Evolutionary conservation across 1,284 basidiomycete species (phyloP).

Genomic region (Austroboletus rostrupii): DNA sequence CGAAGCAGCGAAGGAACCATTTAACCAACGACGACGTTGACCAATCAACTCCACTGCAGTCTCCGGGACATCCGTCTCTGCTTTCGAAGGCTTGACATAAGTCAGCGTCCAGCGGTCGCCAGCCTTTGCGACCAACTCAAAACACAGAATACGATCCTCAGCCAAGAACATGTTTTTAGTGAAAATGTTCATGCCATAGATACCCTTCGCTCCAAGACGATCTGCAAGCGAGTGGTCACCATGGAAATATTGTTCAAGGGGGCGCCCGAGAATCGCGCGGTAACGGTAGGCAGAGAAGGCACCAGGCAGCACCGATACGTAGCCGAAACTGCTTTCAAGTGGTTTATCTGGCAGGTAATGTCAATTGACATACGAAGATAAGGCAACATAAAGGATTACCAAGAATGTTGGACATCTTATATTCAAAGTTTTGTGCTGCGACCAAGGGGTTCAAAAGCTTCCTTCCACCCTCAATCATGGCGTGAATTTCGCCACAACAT

Average conservation of each 20-base stretch:
- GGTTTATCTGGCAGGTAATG: constrained; percentile 66
- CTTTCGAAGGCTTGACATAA: constrained; percentile 94
- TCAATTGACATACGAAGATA: constrained; percentile 2
- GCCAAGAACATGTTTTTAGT: constrained; percentile 96
- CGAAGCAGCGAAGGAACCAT: constrained; percentile 95
- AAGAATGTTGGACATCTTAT: constrained; percentile 95
- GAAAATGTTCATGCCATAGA: constrained; percentile 98
- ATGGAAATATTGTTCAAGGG: constrained; percentile 97
- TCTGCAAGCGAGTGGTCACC: constrained; percentile 95
- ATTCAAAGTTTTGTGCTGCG: constrained; percentile 97
- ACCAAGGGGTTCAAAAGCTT: constrained; percentile 93
- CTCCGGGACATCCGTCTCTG: constrained; percentile 94
- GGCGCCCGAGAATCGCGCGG: constrained; percentile 87
- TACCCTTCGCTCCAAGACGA: constrained; percentile 89
- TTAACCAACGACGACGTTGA: constrained; percentile 94
- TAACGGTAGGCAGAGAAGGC: constrained; percentile 95
- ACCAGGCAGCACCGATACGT: constrained; percentile 92
- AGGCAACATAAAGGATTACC: constrained; percentile 42
- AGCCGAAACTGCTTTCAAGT: constrained; percentile 92
- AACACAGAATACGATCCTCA: constrained; percentile 94
- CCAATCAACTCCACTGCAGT: constrained; percentile 88
- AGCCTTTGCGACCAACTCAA: constrained; percentile 92
- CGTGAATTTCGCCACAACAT: constrained; percentile 89
- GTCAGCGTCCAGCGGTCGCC: constrained; percentile 85
- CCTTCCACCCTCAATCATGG: constrained; percentile 89